Base-by-base conservation (phyloP, 192 early-diverging fungal species). In the Chytriomyces confervae region DNA sequence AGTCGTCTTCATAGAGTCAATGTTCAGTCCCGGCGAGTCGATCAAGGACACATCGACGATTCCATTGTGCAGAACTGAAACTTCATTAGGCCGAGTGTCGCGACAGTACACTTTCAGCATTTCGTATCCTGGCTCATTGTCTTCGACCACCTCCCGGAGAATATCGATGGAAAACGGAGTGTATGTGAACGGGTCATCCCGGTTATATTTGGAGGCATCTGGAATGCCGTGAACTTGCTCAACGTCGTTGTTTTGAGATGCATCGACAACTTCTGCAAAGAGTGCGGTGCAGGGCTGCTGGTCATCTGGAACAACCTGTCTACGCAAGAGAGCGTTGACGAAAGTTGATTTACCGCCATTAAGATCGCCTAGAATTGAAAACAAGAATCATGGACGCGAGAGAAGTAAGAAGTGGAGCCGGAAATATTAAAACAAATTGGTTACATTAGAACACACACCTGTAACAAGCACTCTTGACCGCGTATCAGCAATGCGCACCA, bases 341-440 rank as follows among this genome's bases (percentile, higher is more conserved):
- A 99, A 94, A 8, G 98, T 98, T 51, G 91, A 92, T 85, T 99
- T 99, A 62, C 98, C 98, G 10, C 96, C 95, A 76, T 99, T 99
- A 71, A 99, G 83, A 83, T 99, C 98, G 66, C 98, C 53, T 57
- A 20, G 53, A 57, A 57, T 57, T 13, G 53, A 36, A 36, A 36
- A 36, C 36, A 36, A 2, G 36, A 36, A 0, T 3, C 36, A 36
- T 36, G 36, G 36, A 36, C 3, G 36, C 36, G 4, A 36, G 36
- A 2, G 4, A 13, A 13, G 53, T 57, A 57, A 20, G 13, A n/a
- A 5, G 13, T 57, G 13, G 13, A 57, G 53, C 53, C 16, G 16
- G 53, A 57, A n/a, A 0, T 57, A 57, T n/a, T 57, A 20, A 27
- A 20, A 20, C 13, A 13, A 20, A 20, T 57, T 20, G 53, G 20